Evolutionary conservation across 495 filamentous ascomycete genomes (phyloP), one percentile per base, ranked within the genome.

Genomic region (Jackrogersella minutella): DNA sequence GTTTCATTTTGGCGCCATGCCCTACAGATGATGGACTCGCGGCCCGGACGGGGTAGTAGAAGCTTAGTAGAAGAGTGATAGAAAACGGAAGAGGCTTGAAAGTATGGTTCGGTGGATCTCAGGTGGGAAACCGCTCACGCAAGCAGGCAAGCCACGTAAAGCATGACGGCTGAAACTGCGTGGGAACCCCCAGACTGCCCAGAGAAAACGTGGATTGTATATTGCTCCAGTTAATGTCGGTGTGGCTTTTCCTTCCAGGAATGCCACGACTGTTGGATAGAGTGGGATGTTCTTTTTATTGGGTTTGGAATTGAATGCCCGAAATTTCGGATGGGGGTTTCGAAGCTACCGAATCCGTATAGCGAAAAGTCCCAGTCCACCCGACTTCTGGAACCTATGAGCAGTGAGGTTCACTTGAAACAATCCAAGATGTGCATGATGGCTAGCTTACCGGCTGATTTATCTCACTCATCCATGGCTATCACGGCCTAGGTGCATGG

Each of bases 81-180:
- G n/a, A n/a, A 56, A 55, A 34, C 16, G 59, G 58, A 56, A 49
- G 43, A 64, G 62, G 43, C 28, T 50, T 13, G 49, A 44, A 53
- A 50, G 24, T 50, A 37, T 33, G 46, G 26, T 21, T 51, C 36
- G 33, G 51, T 53, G 55, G 47, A 56, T 55, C 50, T 39, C 10
- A 43, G 40, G 17, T 37, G 52, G 41, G 58, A 50, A 43, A 44
- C 14, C 11, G 36, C 66, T 41, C 41, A 61, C 61, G 61, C 51
- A 37, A 57, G 57, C 41, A 61, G 56, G 61, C 51, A 37, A 57
- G 57, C 66, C 66, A 65, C 61, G 66, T 69, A 62, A 65, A 40
- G 61, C 44, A 40, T 46, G 51, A 65, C 24, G 43, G 66, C 66
- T 69, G 65, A 68, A 68, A 68, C 65, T 58, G 61, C n/a, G 24